phyloP scores from a whole-genome alignment of 169 alveolate species.

The Eimeria falciformis region DNA sequence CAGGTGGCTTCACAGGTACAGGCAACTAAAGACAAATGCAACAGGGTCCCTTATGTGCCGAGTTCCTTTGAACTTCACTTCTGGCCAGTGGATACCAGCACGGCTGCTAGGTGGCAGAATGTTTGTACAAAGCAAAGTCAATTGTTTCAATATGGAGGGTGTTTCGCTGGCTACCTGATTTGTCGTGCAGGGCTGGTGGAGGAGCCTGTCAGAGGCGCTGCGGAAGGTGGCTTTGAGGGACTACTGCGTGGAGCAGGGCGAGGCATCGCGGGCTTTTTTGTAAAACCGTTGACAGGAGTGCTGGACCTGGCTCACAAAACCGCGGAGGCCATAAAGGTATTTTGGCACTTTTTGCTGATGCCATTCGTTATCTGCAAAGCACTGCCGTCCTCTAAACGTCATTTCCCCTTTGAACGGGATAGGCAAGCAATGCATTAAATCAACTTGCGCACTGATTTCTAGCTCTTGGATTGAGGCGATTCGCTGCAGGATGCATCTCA shows the following conservation, averaged over 20 bases:
- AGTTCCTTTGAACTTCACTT: too few species aligned
- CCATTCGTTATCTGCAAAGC: background rate
- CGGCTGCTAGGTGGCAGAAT: too few species aligned
- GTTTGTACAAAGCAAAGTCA: too few species aligned
- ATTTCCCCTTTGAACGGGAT: too few species aligned
- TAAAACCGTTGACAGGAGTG: conserved; percentile 85
- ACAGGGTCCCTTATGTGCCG: too few species aligned
- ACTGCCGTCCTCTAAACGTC: too few species aligned
- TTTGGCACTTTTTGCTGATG: background rate
- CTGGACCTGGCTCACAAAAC: conserved; percentile 84
- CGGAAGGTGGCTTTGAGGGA: conserved; percentile 80
- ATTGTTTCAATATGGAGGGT: too few species aligned
- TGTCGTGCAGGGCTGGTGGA: conserved; percentile 75
- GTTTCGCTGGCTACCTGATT: background rate
- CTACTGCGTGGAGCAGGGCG: conserved; percentile 82
- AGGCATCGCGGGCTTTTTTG: conserved; percentile 84
- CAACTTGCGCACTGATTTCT: too few species aligned
- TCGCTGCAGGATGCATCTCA: conserved; percentile 73
- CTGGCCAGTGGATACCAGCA: too few species aligned
- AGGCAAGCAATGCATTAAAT: too few species aligned
- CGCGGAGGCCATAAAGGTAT: conserved; percentile 84
- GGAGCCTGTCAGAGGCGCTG: conserved; percentile 79
- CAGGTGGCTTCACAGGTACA: conserved; percentile 85
- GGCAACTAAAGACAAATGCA: too few species aligned
- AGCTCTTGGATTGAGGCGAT: background rate